These are phyloP conservation scores for Gossypium trilobum DNA, from an alignment of 441 rosid genomes.

Conservation along the genomic window DNA sequence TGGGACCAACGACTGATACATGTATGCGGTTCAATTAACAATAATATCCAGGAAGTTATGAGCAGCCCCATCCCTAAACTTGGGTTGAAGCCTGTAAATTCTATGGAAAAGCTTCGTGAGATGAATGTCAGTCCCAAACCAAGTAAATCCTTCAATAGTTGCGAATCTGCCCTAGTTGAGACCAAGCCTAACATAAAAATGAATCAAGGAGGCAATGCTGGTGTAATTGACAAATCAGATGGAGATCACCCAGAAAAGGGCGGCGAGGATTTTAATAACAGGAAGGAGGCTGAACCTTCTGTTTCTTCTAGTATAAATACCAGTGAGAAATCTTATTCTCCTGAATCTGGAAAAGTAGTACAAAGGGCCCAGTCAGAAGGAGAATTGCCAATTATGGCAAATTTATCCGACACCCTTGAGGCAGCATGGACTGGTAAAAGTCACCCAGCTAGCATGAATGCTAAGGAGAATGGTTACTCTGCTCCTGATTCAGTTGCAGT, in stretches of 20 bases:
- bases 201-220: constrained; percentile 28
- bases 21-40: constrained; percentile 30
- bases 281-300: constrained; percentile 30
- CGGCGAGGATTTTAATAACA: constrained; percentile 21
- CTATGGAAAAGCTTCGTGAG: constrained; percentile 33
- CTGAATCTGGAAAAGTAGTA: constrained; percentile 38
- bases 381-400: constrained; percentile 33
- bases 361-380: constrained; percentile 45
- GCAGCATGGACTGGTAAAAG: constrained; percentile 74
- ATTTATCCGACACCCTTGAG: constrained; percentile 58
- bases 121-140: constrained; percentile 25
- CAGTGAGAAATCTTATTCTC: constrained; percentile 28
- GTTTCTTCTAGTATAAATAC: constrained; percentile 26
- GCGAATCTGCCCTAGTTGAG: constrained; percentile 28
- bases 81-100: constrained; percentile 31
- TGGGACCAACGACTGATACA: constrained; percentile 60
- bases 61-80: constrained; percentile 31
- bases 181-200: constrained; percentile 24
- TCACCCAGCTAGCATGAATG: constrained; percentile 24
- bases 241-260: constrained; percentile 26
- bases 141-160: constrained; percentile 28
- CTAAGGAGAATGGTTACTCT: constrained; percentile 30
- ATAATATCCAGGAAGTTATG: constrained; percentile 25
- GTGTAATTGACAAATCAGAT: constrained; percentile 20
- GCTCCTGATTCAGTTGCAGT: constrained; percentile 23